Percentiles rank a stretch among this genome's conserved stretches.
These are phyloP conservation scores for Rhazya stricta DNA, from an alignment of 257 asterid species.

Conservation along the genomic window DNA sequence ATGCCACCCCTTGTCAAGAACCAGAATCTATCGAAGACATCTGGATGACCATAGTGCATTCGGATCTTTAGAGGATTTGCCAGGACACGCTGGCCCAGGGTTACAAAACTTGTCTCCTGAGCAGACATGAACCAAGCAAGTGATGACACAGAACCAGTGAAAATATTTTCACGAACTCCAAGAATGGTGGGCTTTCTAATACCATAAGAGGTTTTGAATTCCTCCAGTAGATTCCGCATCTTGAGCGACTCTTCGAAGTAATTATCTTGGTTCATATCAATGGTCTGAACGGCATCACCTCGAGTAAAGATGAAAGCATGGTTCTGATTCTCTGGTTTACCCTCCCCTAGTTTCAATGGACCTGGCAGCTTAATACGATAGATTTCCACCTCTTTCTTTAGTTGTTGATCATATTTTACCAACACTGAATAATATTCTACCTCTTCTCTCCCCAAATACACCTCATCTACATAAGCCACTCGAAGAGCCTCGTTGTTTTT, in stretches of 20 bases:
- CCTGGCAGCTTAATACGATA: conserved; percentile 89
- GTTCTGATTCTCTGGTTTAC: conserved; percentile 97
- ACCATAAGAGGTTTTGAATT: conserved; percentile 61
- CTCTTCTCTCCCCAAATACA: conserved; percentile 64
- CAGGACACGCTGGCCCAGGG: conserved; percentile 85
- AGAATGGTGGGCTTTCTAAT: conserved; percentile 86
- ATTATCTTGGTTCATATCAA: conserved; percentile 96
- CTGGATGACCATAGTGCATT: conserved; percentile 98
- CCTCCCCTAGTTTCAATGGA: conserved; percentile 92
- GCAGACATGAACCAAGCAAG: conserved; percentile 98
- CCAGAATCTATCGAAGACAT: conserved; percentile 95
- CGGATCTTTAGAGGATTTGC: conserved; percentile 90
- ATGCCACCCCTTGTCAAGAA: conserved; percentile 90
- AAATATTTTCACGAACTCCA: conserved; percentile 92
- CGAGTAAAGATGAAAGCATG: conserved; percentile 93
- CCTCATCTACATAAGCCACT: conserved; percentile 91
- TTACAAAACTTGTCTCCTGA: conserved; percentile 94
- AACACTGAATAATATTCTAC: conserved; percentile 77
- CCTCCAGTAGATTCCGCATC: conserved; percentile 93
- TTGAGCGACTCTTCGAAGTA: conserved; percentile 93
- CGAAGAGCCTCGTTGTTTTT: conserved; percentile 86
- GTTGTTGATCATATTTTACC: conserved; percentile 84
- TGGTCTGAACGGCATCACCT: conserved; percentile 92
- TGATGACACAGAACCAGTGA: conserved; percentile 94
- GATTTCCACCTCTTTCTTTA: conserved; percentile 69